Conservation (phyloP, 164 flowering plant genomes). For the Magnolia kwangsiensis region DNA sequence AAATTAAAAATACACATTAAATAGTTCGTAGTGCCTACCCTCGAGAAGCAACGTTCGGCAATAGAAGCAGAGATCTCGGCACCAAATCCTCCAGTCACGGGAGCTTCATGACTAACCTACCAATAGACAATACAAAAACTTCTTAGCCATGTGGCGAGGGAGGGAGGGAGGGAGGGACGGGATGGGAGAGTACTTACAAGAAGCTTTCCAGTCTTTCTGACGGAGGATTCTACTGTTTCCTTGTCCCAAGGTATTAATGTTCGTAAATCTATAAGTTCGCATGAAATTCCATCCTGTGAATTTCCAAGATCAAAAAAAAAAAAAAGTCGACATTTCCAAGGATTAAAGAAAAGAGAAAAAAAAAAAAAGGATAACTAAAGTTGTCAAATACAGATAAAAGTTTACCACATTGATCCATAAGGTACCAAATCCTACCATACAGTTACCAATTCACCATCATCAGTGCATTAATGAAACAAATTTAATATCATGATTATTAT, state of each 20-base stretch:
- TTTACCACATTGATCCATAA: background rate
- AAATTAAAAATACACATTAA: no score
- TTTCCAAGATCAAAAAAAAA: conserved; percentile 6
- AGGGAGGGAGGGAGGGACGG: background rate
- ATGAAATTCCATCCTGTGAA: conserved; percentile 88
- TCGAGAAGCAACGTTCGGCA: conserved; percentile 82
- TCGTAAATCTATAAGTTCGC: conserved; percentile 86
- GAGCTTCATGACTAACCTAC: conserved; percentile 99
- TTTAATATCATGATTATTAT: no score
- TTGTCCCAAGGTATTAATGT: conserved; percentile 96
- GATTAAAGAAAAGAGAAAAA: background rate
- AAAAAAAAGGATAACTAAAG: no score
- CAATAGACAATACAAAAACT: conserved; percentile 8
- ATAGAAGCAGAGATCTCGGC: conserved; percentile 95
- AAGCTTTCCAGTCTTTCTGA: conserved; percentile 86
- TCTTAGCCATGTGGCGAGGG: conserved; percentile 1
- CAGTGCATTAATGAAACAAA: no score
- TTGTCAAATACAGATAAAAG: background rate
- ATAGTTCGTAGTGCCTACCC: conserved; percentile 38
- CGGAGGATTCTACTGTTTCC: conserved; percentile 92
- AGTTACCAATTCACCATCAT: no score
- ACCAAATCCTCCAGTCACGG: conserved; percentile 96
- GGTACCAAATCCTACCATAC: no score
- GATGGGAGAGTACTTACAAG: conserved; percentile 52
- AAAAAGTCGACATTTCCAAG: background rate